These are phyloP conservation scores for Gynochthodes officinalis DNA, from an alignment of 257 asterid genomes.

Conservation along the genomic window DNA sequence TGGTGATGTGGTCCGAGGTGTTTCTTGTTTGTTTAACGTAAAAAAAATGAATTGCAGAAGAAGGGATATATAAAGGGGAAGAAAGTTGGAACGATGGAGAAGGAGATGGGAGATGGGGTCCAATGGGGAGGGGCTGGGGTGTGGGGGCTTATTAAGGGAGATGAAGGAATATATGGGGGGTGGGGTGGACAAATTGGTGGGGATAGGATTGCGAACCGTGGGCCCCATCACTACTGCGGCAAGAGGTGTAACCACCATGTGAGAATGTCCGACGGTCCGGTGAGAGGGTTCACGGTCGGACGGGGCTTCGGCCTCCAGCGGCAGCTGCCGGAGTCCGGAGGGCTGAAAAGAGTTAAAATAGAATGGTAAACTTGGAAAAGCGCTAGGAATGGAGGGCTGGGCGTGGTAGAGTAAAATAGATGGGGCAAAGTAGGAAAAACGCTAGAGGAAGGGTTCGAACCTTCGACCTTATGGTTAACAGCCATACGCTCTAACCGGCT, in stretches of 20 bases:
- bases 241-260: constrained; percentile 47
- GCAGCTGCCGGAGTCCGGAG: neutral
- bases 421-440: neutral
- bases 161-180: constrained; percentile 14
- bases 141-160: neutral
- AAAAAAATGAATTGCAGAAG: constrained; percentile 3
- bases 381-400: too few relatives aligned
- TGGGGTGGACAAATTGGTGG: constrained; percentile 11
- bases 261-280: constrained; percentile 40
- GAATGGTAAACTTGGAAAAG: too few relatives aligned
- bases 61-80: constrained; percentile 15
- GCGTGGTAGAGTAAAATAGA: too few relatives aligned
- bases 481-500: constrained; percentile 45
- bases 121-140: neutral
- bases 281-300: constrained; percentile 11
- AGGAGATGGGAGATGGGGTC: constrained; percentile 18
- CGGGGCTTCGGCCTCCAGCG: constrained; percentile 3
- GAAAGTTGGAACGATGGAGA: neutral
- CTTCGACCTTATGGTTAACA: constrained; percentile 44
- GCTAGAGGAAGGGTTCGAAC: constrained; percentile 42
- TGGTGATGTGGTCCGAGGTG: constrained; percentile 1
- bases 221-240: constrained; percentile 29
- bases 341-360: too few relatives aligned
- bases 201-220: constrained; percentile 1
- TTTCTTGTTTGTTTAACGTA: neutral